Conservation (phyloP, 331 rosid species). For the Pyracantha coccinea region DNA sequence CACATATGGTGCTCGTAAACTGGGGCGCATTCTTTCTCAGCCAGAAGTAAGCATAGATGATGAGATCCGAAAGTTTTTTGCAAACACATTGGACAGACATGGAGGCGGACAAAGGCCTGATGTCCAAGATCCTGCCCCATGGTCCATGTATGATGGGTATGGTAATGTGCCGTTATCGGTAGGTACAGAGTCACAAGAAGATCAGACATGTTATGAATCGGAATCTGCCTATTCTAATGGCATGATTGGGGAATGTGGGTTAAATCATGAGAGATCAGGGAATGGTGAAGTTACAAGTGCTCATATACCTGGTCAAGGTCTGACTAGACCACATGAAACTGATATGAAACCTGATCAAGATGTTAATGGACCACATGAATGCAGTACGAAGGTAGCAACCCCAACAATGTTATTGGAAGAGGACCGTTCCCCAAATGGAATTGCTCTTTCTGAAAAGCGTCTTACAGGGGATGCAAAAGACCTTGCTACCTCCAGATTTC, state of each 20-base stretch:
- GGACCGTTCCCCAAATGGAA: slow-evolving; percentile 10
- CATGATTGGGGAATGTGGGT: slow-evolving; percentile 8
- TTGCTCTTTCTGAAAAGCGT: slow-evolving; percentile 21
- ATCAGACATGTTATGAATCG: slow-evolving; percentile 1
- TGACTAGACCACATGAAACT: slow-evolving; percentile 6
- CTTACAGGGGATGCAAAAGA: slow-evolving; percentile 33
- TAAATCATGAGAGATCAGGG: slow-evolving; percentile 3
- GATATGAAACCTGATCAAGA: slow-evolving; percentile 1
- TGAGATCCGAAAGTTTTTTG: slow-evolving; percentile 53
- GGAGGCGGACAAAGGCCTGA: slow-evolving; percentile 84
- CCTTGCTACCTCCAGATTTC: slow-evolving; percentile 23
- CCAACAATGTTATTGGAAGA: slow-evolving; percentile 1
- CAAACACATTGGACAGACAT: slow-evolving; percentile 64
- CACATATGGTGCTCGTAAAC: slow-evolving; percentile 57
- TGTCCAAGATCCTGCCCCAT: slow-evolving; percentile 46
- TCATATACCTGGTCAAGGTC: slow-evolving; percentile 5
- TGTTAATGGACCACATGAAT: slow-evolving; percentile 7
- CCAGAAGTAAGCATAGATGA: slow-evolving; percentile 53
- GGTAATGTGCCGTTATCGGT: background rate
- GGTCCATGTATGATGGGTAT: slow-evolving; percentile 10
- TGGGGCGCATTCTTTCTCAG: slow-evolving; percentile 43
- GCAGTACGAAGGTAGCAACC: background rate
- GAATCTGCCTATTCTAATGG: slow-evolving; percentile 11
- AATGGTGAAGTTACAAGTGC: slow-evolving; percentile 11
- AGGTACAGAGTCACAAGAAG: slow-evolving; percentile 25